Evolutionary conservation across 139 green algal species (phyloP), one percentile per base, ranked within the genome.

Genomic region (Nannochloris sp.): DNA sequence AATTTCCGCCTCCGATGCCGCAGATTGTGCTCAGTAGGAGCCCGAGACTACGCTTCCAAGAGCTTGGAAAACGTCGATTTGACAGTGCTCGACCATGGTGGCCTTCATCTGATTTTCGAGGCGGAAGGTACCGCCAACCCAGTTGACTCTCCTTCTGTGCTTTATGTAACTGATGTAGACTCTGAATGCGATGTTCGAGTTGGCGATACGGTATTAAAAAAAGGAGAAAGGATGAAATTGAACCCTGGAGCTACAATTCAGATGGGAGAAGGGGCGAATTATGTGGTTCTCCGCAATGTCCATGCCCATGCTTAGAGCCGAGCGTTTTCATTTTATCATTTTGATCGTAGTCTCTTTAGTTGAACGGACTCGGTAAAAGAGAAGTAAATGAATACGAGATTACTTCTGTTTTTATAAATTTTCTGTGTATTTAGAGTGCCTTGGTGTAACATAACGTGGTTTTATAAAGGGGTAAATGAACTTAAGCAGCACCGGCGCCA

Each of bases 21-120:
- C 42, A 51, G 42, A 19, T 19, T 51, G 42, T 51, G 42, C 42
- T 51, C 42, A 27, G 19, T 51, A 19, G 42, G 42, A 19, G 42
- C 42, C 19, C 19, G 19, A 27, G 42, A 51, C 42, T 51, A 51
- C 42, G 42, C 42, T 51, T 19, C 42, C 19, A 51, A 51, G 42
- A 51, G 42, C 36, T 67, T 10, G 15, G 38, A 59, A 23, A 4
- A 30, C 25, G 51, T 67, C 55, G 63, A 77, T 55, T 29, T 73
- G 25, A 59, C 31, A 24, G 60, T 72, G 8, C 31, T 77, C 12
- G 56, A 73, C 6, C 64, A 72, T 55, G 70, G 70, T 56, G 56
- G 56, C 12, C 35, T 77, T 13, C 64, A 77, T 45, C 23, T 77
- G 14, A 12, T 77, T 3, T 77, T 77, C 27, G 70, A 77, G 27